Base-by-base conservation (phyloP, 345 rosid species). In the Brassica napus region DNA sequence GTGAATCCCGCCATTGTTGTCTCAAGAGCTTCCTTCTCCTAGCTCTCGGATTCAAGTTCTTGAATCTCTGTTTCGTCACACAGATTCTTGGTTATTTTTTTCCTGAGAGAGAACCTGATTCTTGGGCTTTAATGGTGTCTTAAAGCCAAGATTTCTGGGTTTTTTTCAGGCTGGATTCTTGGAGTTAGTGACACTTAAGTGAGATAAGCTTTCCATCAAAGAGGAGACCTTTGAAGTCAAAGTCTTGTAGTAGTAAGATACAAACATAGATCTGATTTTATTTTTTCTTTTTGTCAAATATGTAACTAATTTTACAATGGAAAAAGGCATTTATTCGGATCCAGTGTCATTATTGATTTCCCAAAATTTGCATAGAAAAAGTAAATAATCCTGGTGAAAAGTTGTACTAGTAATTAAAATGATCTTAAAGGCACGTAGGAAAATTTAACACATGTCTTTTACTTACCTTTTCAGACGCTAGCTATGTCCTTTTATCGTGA, bases 1-100 rank as follows among this genome's bases (percentile, higher is more conserved):
- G 92, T 87, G 87, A 90, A 85, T 42, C 98, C 98, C 88, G 91
- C 90, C 74, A 73, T 73, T 68, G n/a, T 24, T 30, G 55, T 14
- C 26, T 18, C 52, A 18, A 4, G 23, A 47, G 52, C 35, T 71
- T 32, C 6, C 21, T 30, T 32, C 6, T 9, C 6, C 16, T 15
- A 52, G 18, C 26, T 30, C 35, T 55, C 2, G 18, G 69, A 65
- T 76, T 65, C 58, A 32, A 47, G 60, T 71, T 70, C 73, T 71
- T 78, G 44, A 44, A 75, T 71, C 60, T 63, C 8, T 18, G 32
- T 37, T 71, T 60, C 35, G 1, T n/a, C 69, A 60, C 62, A n/a
- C 14, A 60, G 59, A 39, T 71, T 65, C 16, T 64, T 69, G 54
- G 0, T 3, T 15, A 2, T 47, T 30, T 30, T 47, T 30, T 30